Evolutionary conservation across 768 basidiomycete species (phyloP).

Genomic region (Leucocoprinus leucothites): DNA sequence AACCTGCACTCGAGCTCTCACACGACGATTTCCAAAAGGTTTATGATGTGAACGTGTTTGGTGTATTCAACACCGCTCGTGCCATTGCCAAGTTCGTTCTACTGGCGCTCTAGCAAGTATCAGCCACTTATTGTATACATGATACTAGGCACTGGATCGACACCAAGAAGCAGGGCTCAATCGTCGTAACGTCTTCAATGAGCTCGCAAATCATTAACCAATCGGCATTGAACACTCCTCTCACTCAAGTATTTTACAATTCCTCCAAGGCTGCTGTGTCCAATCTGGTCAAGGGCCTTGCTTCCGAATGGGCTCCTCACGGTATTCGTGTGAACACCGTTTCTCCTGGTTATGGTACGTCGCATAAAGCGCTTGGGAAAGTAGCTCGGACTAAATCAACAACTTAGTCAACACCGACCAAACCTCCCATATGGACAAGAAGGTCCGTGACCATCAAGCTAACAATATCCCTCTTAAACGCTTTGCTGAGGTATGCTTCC

Average conservation of each 20-base stretch:
- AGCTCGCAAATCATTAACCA: slow-evolving; percentile 65
- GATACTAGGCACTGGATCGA: slow-evolving; percentile 43
- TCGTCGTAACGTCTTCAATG: slow-evolving; percentile 67
- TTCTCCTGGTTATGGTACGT: slow-evolving; percentile 58
- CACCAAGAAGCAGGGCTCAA: slow-evolving; percentile 39
- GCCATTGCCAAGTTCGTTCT: slow-evolving; percentile 50
- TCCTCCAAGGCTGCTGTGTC: slow-evolving; percentile 68
- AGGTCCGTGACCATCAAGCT: slow-evolving; percentile 46
- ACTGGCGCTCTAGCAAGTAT: not conserved
- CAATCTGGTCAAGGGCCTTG: slow-evolving; percentile 52
- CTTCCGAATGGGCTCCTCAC: slow-evolving; percentile 57
- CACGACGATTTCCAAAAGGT: slow-evolving; percentile 53
- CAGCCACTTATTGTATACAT: not conserved
- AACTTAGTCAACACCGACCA: slow-evolving; percentile 66
- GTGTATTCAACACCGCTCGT: slow-evolving; percentile 62
- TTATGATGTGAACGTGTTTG: slow-evolving; percentile 60
- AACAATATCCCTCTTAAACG: slow-evolving; percentile 49
- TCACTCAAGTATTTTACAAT: slow-evolving; percentile 63
- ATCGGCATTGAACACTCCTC: slow-evolving; percentile 35
- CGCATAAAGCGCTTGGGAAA: too few species aligned
- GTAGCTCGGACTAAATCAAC: too few species aligned
- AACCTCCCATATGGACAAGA: slow-evolving; percentile 48
- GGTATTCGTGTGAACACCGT: slow-evolving; percentile 58
- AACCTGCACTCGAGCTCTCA: slow-evolving; percentile 55
- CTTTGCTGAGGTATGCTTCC: slow-evolving; percentile 46